These are phyloP conservation scores for Mrakia gelida DNA, from an alignment of 768 basidiomycete species.

Conservation along the genomic window DNA sequence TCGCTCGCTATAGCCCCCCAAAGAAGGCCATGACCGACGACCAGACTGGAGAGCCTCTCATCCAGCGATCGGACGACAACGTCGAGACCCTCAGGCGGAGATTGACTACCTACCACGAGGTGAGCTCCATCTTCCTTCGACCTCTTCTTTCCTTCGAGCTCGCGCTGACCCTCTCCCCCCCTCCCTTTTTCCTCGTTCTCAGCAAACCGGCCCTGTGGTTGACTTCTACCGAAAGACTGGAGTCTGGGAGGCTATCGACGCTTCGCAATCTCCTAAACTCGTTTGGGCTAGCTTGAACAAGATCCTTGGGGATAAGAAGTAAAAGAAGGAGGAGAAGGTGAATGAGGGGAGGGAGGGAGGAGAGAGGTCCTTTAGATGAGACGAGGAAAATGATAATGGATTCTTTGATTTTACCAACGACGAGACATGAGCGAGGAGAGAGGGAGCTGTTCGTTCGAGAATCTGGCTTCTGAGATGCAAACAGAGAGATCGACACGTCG, in stretches of 20 bases:
- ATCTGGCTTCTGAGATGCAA: background rate
- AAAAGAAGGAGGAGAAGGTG: background rate
- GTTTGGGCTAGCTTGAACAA: slow-evolving; percentile 59
- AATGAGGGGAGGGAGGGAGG: background rate
- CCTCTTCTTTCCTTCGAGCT: background rate
- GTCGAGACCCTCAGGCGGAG: slow-evolving; percentile 90
- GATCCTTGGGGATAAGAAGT: slow-evolving; percentile 32
- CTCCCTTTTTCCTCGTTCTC: background rate
- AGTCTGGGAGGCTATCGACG: slow-evolving; percentile 86
- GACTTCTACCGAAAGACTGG: slow-evolving; percentile 92
- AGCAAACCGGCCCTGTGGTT: slow-evolving; percentile 90
- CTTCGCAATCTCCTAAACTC: slow-evolving; percentile 82
- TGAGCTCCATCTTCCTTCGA: slow-evolving; percentile 14
- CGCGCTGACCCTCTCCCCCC: background rate
- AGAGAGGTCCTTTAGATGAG: background rate
- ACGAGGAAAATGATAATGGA: background rate
- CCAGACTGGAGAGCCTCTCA: slow-evolving; percentile 87
- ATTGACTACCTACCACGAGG: slow-evolving; percentile 72
- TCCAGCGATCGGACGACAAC: slow-evolving; percentile 97
- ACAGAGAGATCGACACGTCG: background rate
- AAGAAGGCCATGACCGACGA: slow-evolving; percentile 95
- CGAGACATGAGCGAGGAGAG: background rate
- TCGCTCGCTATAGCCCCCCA: slow-evolving; percentile 66
- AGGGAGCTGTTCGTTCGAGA: background rate
- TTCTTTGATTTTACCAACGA: background rate